Conservation (phyloP, 768 basidiomycete species). For the Podaxis mareebaensis region DNA sequence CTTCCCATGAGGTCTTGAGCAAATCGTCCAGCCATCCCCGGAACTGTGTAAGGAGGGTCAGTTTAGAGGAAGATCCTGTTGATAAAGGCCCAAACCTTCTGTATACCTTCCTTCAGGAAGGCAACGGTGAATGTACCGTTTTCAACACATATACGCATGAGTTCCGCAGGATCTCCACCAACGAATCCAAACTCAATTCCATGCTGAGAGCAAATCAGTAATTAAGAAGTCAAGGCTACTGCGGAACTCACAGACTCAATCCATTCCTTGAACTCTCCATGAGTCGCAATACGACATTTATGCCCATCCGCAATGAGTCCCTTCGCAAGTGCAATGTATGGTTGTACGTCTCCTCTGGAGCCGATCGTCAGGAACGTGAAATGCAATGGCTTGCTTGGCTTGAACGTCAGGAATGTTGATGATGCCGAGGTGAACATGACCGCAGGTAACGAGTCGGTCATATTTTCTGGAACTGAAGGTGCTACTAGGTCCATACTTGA, state of each 20-base stretch:
- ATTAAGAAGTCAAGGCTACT: constrained; percentile 7
- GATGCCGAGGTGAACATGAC: constrained; percentile 97
- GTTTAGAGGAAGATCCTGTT: constrained; percentile 6
- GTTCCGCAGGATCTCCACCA: constrained; percentile 95
- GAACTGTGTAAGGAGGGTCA: constrained; percentile 54
- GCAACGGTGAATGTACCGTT: constrained; percentile 97
- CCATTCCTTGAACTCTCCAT: constrained; percentile 94
- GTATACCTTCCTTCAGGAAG: constrained; percentile 87
- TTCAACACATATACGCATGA: constrained; percentile 97
- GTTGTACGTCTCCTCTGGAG: constrained; percentile 95
- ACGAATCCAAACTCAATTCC: constrained; percentile 96
- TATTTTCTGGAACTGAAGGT: constrained; percentile 47
- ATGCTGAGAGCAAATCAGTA: constrained; percentile 50
- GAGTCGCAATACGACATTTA: constrained; percentile 86
- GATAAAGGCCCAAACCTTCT: constrained; percentile 57
- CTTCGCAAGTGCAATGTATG: constrained; percentile 94
- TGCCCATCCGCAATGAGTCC: constrained; percentile 91
- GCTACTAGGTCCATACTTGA: constrained; percentile 42
- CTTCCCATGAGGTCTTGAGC: constrained; percentile 93
- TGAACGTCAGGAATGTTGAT: constrained; percentile 95
- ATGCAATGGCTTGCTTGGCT: constrained; percentile 79
- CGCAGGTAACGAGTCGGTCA: constrained; percentile 77
- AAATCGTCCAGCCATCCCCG: constrained; percentile 98
- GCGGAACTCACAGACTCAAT: constrained; percentile 76
- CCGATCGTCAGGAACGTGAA: constrained; percentile 97